Percentiles rank a stretch among this genome's conserved stretches.
These are phyloP conservation scores for Coemansia sp. DNA, from an alignment of 192 early-diverging fungal species.

Conservation along the genomic window DNA sequence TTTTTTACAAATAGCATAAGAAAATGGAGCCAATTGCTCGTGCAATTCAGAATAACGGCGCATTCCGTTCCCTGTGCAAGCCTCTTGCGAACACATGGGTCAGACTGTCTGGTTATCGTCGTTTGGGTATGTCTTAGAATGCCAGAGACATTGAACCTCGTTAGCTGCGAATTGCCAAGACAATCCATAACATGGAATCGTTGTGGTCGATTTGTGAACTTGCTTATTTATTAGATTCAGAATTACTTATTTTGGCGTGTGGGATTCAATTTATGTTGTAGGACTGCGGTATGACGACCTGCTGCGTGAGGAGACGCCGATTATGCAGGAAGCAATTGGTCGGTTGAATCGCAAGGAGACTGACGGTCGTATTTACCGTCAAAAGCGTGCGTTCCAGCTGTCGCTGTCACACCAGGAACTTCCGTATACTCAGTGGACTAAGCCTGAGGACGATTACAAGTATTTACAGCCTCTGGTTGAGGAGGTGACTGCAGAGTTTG, in stretches of 20 bases:
- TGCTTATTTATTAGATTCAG: not conserved
- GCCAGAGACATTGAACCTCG: not conserved
- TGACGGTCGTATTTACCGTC: conserved; percentile 77
- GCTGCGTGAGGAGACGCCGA: conserved; percentile 76
- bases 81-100: conserved; percentile 68
- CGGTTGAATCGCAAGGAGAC: conserved; percentile 69
- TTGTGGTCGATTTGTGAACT: not conserved
- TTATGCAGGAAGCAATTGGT: conserved; percentile 79
- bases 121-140: conserved; percentile 60
- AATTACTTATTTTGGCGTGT: not conserved
- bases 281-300: conserved; percentile 92
- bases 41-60: conserved; percentile 34
- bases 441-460: conserved; percentile 75
- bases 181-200: not conserved
- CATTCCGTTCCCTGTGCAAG: conserved; percentile 39
- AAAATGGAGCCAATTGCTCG: conserved; percentile 40
- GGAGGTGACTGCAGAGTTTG: conserved; percentile 76
- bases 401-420: conserved; percentile 71
- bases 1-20: not conserved
- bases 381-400: conserved; percentile 74
- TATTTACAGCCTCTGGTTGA: conserved; percentile 82
- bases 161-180: not conserved
- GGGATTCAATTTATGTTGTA: conserved; percentile 23
- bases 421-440: conserved; percentile 69
- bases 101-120: conserved; percentile 67